Conservation (phyloP, 371 early-diverging fungal species). For the Zopfochytrium polystomum region DNA sequence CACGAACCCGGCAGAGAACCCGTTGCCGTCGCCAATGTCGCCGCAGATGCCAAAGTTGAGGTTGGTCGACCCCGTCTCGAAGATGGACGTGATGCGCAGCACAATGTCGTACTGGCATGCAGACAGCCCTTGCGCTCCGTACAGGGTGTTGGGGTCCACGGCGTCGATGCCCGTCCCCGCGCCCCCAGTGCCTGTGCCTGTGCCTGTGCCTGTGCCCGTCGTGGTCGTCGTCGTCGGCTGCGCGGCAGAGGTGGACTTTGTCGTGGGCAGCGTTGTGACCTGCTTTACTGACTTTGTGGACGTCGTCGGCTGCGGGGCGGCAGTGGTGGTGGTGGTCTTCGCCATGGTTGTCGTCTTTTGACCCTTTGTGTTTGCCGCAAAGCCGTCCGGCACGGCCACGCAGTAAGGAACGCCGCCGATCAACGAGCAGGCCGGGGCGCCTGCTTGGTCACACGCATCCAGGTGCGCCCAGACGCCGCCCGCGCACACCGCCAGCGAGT, state of each 20-base stretch:
- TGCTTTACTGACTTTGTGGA: background rate
- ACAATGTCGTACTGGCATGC: constrained; percentile 15
- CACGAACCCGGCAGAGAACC: constrained; percentile 15
- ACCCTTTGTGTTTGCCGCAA: background rate
- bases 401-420: constrained; percentile 6
- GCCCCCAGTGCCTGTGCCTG: background rate
- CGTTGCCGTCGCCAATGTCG: constrained; percentile 15
- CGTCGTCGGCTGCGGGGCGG: background rate
- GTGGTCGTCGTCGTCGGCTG: background rate
- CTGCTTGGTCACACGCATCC: constrained; percentile 1
- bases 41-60: constrained; percentile 8
- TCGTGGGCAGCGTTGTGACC: background rate
- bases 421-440: background rate
- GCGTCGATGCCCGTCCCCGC: background rate
- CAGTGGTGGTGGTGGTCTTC: background rate
- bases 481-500: background rate
- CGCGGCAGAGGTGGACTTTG: background rate
- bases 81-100: constrained; percentile 14
- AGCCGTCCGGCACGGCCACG: background rate
- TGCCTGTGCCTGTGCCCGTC: background rate
- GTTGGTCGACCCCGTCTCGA: constrained; percentile 9
- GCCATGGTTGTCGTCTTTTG: background rate
- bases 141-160: constrained; percentile 1
- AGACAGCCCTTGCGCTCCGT: constrained; percentile 7
- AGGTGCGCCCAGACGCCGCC: constrained; percentile 1